Evolutionary conservation across 2,329 filamentous ascomycete genomes (phyloP).

Genomic region (Scorias spongiosa): DNA sequence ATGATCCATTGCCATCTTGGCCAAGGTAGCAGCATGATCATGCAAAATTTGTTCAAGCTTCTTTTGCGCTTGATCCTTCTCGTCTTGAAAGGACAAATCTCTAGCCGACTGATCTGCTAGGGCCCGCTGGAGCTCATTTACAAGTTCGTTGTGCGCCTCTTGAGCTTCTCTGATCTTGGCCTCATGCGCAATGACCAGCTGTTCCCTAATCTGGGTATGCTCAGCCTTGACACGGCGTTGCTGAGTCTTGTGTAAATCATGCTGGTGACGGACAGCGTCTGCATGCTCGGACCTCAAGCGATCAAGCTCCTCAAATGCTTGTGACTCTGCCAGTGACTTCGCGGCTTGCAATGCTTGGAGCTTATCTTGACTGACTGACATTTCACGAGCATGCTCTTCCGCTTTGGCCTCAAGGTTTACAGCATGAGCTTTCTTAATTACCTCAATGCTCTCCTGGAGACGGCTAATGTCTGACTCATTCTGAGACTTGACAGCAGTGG

Average conservation of each 20-base stretch:
- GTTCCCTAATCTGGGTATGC: background rate
- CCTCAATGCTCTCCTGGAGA: background rate
- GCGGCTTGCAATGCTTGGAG: background rate
- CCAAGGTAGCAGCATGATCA: background rate
- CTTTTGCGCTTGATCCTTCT: background rate
- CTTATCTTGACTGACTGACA: background rate
- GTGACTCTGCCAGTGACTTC: background rate
- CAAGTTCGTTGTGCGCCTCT: conserved; percentile 1
- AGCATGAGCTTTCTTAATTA: background rate
- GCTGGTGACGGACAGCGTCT: background rate
- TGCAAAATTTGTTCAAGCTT: background rate
- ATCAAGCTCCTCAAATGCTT: background rate
- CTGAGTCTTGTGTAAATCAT: conserved; percentile 1
- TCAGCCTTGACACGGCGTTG: background rate
- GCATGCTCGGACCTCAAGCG: background rate
- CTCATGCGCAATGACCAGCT: background rate
- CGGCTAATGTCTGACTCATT: background rate
- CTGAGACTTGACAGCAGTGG: background rate
- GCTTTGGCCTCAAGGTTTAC: background rate
- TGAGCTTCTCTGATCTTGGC: background rate
- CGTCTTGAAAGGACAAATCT: background rate
- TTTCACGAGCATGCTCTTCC: background rate
- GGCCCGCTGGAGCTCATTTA: conserved; percentile 1
- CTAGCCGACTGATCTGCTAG: background rate
- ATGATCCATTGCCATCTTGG: background rate